phyloP scores from a whole-genome alignment of 2,329 filamentous ascomycete genomes.

The Nemania sp. region DNA sequence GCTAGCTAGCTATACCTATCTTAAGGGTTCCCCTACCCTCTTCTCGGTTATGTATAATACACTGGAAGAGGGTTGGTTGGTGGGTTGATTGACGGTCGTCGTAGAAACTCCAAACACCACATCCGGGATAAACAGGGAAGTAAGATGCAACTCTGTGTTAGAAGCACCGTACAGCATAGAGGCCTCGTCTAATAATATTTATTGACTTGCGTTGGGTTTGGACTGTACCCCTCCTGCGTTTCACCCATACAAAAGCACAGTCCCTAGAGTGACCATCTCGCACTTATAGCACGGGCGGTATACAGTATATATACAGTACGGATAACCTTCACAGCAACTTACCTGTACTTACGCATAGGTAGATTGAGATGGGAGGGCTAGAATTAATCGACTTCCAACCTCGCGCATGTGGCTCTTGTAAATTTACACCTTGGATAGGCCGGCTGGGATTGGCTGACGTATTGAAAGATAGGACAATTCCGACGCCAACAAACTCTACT shows the following conservation, averaged over 20 bases:
- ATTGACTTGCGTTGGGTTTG: too few species aligned
- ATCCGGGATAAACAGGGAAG: slow-evolving; percentile 20
- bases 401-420: too few species aligned
- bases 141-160: slow-evolving; percentile 14
- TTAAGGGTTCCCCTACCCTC: not conserved
- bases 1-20: too few species aligned
- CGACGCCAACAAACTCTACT: too few species aligned
- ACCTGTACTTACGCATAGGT: too few species aligned
- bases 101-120: slow-evolving; percentile 9
- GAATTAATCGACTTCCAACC: not conserved
- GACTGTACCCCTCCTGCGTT: slow-evolving; percentile 7
- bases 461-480: too few species aligned
- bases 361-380: too few species aligned
- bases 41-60: not conserved
- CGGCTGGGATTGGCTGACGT: too few species aligned
- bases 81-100: slow-evolving; percentile 18
- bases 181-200: not conserved
- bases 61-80: not conserved
- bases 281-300: not conserved
- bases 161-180: slow-evolving; percentile 19
- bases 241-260: not conserved
- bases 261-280: not conserved
- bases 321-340: not conserved
- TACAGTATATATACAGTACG: slow-evolving; percentile 7
- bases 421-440: too few species aligned